A percentile compares a stretch with the other conserved stretches of the same genome.
phyloP scores from a whole-genome alignment of 1,139 yeast species.

The Suhomyces choctaworum region DNA sequence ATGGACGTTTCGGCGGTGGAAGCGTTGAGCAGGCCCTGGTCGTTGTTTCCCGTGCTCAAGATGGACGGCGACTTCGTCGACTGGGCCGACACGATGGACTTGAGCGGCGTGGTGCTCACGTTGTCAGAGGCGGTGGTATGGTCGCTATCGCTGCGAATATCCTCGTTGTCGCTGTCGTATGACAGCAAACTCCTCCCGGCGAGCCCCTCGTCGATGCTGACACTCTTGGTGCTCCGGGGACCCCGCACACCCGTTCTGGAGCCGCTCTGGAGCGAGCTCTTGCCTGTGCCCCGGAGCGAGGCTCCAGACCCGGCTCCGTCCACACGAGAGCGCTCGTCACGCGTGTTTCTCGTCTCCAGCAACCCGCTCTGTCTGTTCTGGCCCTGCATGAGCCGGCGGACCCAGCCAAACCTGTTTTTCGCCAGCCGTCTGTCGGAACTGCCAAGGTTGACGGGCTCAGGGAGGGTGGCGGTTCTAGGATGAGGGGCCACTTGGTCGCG shows the following conservation, averaged over 20 bases:
- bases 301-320: background rate
- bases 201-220: background rate
- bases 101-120: conserved; percentile 53
- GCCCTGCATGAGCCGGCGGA: conserved; percentile 48
- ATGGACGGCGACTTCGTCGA: conserved; percentile 48
- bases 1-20: conserved; percentile 57
- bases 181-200: conserved; percentile 2
- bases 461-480: background rate
- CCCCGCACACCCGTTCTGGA: too few relatives aligned
- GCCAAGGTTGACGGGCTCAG: background rate
- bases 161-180: conserved; percentile 6
- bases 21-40: conserved; percentile 40
- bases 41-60: conserved; percentile 40
- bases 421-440: conserved; percentile 16
- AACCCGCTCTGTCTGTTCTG: conserved; percentile 27
- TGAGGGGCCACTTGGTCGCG: conserved; percentile 3
- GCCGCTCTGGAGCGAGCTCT: background rate
- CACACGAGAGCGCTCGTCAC: too few relatives aligned
- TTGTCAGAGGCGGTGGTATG: conserved; percentile 31
- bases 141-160: conserved; percentile 18
- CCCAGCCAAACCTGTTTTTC: conserved; percentile 48
- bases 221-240: background rate
- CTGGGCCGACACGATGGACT: conserved; percentile 51
- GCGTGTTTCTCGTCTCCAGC: too few relatives aligned
- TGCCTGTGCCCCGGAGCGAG: background rate